Evolutionary conservation across 2,329 filamentous ascomycete species (phyloP).

Genomic region (Colletotrichum simmondsii): DNA sequence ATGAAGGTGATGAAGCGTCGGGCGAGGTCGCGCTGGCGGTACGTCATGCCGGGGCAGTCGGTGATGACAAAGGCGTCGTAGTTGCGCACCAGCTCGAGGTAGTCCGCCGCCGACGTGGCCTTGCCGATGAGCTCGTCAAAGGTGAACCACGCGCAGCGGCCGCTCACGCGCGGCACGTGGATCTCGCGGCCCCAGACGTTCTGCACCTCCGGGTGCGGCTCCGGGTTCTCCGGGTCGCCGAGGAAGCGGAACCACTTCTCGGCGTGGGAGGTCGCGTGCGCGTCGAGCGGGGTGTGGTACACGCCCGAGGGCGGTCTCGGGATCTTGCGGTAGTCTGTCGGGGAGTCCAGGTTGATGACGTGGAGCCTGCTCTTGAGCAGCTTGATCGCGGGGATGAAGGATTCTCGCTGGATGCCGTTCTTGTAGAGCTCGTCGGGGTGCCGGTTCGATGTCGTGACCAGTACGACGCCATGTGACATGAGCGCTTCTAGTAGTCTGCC

Average conservation of each 20-base stretch:
- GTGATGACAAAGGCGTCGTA: slow-evolving; percentile 96
- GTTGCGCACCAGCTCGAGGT: slow-evolving; percentile 87
- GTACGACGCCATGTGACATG: slow-evolving; percentile 96
- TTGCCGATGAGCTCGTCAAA: slow-evolving; percentile 92
- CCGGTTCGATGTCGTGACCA: slow-evolving; percentile 97
- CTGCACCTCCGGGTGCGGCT: slow-evolving; percentile 81
- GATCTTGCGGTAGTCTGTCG: slow-evolving; percentile 97
- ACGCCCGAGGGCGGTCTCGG: slow-evolving; percentile 92
- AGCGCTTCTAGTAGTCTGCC: slow-evolving; percentile 82
- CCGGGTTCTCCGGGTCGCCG: slow-evolving; percentile 81
- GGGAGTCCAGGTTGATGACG: slow-evolving; percentile 94
- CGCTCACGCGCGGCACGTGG: slow-evolving; percentile 86
- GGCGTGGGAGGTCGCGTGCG: slow-evolving; percentile 80
- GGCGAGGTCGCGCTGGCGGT: slow-evolving; percentile 86
- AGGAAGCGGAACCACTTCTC: slow-evolving; percentile 97
- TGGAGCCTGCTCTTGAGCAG: slow-evolving; percentile 86
- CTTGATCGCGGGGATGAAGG: slow-evolving; percentile 94
- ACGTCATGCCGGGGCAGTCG: slow-evolving; percentile 91
- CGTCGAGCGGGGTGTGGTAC: slow-evolving; percentile 89
- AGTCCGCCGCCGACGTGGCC: slow-evolving; percentile 93
- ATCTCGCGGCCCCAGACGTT: slow-evolving; percentile 94
- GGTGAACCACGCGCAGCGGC: slow-evolving; percentile 88
- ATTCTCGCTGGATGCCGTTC: slow-evolving; percentile 95
- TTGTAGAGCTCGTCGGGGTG: slow-evolving; percentile 97
- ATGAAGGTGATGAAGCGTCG: slow-evolving; percentile 97